These are phyloP conservation scores for Paecilomyces formosus DNA, from an alignment of 2,329 filamentous ascomycete species.

Conservation along the genomic window DNA sequence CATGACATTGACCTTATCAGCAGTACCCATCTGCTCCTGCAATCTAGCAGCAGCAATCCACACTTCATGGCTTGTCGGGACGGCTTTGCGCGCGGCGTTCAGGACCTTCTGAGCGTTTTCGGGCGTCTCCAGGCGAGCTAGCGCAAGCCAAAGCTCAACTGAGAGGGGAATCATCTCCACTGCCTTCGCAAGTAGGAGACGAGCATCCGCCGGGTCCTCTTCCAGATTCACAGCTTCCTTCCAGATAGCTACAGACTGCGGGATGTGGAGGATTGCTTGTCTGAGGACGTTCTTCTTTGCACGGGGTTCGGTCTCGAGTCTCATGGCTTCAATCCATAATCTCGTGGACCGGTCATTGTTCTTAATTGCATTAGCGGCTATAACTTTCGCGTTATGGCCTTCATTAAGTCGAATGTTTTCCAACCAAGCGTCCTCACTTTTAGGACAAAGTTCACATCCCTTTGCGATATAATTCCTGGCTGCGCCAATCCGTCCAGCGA, in stretches of 20 bases:
- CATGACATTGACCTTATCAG: slow-evolving; percentile 81
- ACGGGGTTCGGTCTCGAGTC: slow-evolving; percentile 70
- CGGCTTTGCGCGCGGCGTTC: slow-evolving; percentile 88
- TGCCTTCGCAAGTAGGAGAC: slow-evolving; percentile 83
- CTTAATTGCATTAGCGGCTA: slow-evolving; percentile 87
- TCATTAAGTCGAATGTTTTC: slow-evolving; percentile 94
- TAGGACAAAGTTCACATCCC: slow-evolving; percentile 84
- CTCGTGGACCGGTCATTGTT: slow-evolving; percentile 81
- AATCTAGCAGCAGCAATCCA: slow-evolving; percentile 92
- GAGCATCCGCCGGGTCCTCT: slow-evolving; percentile 80
- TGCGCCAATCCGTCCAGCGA: slow-evolving; percentile 84
- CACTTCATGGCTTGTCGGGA: slow-evolving; percentile 88
- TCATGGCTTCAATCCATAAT: slow-evolving; percentile 94
- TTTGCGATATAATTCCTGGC: slow-evolving; percentile 81
- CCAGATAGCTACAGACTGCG: slow-evolving; percentile 94
- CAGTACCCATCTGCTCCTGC: slow-evolving; percentile 81
- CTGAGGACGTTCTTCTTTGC: slow-evolving; percentile 90
- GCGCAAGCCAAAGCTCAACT: slow-evolving; percentile 88
- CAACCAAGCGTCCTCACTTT: slow-evolving; percentile 91
- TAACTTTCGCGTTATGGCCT: slow-evolving; percentile 87
- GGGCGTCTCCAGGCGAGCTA: slow-evolving; percentile 80
- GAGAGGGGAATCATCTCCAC: slow-evolving; percentile 92
- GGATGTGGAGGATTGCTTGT: slow-evolving; percentile 84
- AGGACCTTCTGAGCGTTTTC: slow-evolving; percentile 92
- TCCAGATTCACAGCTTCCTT: slow-evolving; percentile 95